phyloP scores from a whole-genome alignment of 768 basidiomycete species.

The Ephemerocybe angulata region DNA sequence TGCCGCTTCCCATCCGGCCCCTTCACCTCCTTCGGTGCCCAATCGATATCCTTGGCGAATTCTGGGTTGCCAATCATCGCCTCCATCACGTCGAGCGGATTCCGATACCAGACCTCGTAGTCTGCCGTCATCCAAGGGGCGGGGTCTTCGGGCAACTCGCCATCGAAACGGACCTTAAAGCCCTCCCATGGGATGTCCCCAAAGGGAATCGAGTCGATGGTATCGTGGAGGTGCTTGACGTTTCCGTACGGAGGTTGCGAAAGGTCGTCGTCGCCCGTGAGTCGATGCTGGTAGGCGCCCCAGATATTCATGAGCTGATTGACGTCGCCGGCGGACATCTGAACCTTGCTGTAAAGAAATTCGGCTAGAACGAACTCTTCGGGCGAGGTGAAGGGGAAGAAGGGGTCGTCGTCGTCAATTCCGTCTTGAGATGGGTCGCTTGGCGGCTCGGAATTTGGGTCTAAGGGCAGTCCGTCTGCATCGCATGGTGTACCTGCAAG shows the following conservation, averaged over 20 bases:
- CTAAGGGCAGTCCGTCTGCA: background rate
- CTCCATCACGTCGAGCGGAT: constrained; percentile 24
- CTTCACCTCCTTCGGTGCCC: constrained; percentile 24
- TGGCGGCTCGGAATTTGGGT: too few relatives aligned
- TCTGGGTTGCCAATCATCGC: constrained; percentile 32
- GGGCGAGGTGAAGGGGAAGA: background rate
- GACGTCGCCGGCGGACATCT: constrained; percentile 20
- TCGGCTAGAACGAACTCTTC: constrained; percentile 14
- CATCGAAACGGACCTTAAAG: constrained; percentile 26
- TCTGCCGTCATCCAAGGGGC: constrained; percentile 27
- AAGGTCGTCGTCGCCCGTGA: constrained; percentile 17
- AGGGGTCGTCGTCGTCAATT: background rate
- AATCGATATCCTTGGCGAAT: constrained; percentile 31
- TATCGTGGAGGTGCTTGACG: constrained; percentile 26
- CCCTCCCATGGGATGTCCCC: constrained; percentile 36
- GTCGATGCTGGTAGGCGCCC: constrained; percentile 5
- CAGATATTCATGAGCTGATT: constrained; percentile 15
- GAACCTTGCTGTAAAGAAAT: constrained; percentile 14
- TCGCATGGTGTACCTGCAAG: background rate
- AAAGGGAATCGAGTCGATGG: constrained; percentile 31
- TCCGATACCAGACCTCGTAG: constrained; percentile 31
- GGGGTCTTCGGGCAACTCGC: constrained; percentile 14
- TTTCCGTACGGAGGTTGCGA: constrained; percentile 27
- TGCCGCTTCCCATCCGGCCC: constrained; percentile 20
- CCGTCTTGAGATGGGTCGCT: background rate